phyloP scores from a whole-genome alignment of 805 yeast genomes.

The Lipomyces spencermartinsiae region DNA sequence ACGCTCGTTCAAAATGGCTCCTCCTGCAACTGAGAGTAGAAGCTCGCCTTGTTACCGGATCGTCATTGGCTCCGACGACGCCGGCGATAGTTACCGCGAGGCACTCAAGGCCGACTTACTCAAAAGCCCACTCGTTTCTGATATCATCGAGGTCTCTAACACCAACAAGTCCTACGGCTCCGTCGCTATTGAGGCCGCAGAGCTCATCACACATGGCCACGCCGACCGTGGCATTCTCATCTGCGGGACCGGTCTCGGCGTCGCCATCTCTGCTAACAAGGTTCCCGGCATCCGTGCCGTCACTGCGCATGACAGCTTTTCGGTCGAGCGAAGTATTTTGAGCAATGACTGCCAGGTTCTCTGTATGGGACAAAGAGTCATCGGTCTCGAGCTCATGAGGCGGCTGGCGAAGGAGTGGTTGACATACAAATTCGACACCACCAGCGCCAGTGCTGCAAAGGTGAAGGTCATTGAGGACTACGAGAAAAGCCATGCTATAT shows the following conservation, averaged over 20 bases:
- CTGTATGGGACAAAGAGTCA: constrained; percentile 57
- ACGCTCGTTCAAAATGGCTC: not conserved
- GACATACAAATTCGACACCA: constrained; percentile 50
- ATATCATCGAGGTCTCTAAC: constrained; percentile 25
- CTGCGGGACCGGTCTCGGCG: constrained; percentile 59
- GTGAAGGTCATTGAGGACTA: constrained; percentile 40
- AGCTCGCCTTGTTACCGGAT: constrained; percentile 14
- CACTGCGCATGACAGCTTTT: constrained; percentile 56
- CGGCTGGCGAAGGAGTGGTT: constrained; percentile 55
- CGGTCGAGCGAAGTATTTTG: constrained; percentile 54
- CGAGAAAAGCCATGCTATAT: constrained; percentile 14
- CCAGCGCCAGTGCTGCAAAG: constrained; percentile 52
- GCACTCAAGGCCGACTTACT: constrained; percentile 25
- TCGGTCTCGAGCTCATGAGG: constrained; percentile 54
- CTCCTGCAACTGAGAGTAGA: not conserved
- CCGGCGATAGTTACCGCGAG: constrained; percentile 26
- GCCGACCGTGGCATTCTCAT: constrained; percentile 55
- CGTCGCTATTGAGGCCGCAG: constrained; percentile 54
- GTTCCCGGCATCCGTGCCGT: constrained; percentile 56
- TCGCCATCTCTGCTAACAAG: constrained; percentile 57
- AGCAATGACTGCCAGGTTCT: constrained; percentile 54
- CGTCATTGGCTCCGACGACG: constrained; percentile 32
- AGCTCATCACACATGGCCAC: constrained; percentile 50
- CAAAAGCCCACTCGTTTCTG: constrained; percentile 26
- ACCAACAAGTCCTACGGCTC: constrained; percentile 47